A percentile compares a stretch with the other conserved stretches of the same genome.
Evolutionary conservation across 768 basidiomycete genomes (phyloP).

Genomic region (Podaxis sp.): DNA sequence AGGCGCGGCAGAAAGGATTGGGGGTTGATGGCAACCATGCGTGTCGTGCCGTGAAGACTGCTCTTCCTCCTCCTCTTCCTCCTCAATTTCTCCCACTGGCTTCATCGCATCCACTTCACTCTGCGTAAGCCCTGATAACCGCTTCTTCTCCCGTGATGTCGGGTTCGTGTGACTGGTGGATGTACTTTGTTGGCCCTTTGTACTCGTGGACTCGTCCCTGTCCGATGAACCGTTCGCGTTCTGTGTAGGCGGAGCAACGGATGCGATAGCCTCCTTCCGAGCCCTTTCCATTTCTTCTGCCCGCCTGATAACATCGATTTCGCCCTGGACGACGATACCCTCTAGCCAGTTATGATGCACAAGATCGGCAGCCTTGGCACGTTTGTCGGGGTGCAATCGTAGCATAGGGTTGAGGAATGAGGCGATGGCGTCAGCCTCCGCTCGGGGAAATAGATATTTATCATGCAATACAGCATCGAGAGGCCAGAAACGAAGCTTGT

Average conservation of each 20-base stretch:
- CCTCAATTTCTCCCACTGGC: conserved; percentile 55
- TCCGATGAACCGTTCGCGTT: conserved; percentile 4
- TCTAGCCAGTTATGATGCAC: conserved; percentile 86
- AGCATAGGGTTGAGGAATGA: conserved; percentile 89
- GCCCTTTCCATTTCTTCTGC: conserved; percentile 49
- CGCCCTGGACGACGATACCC: conserved; percentile 81
- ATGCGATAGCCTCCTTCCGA: conserved; percentile 11
- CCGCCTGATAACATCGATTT: conserved; percentile 74
- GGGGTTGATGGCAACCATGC: not conserved
- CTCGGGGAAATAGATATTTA: conserved; percentile 89
- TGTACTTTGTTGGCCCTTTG: conserved; percentile 3
- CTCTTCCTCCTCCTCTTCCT: not conserved
- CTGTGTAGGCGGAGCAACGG: not conserved
- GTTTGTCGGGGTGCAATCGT: conserved; percentile 79
- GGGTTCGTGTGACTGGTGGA: conserved; percentile 31
- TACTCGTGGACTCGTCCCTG: not conserved
- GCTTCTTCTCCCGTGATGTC: conserved; percentile 18
- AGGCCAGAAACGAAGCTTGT: conserved; percentile 91
- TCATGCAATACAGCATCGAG: conserved; percentile 79
- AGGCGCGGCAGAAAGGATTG: not conserved
- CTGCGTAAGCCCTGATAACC: conserved; percentile 14
- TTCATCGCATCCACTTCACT: conserved; percentile 61
- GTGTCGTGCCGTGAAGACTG: not conserved
- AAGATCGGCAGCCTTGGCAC: conserved; percentile 85
- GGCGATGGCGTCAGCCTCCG: conserved; percentile 77